Evolutionary conservation across 345 rosid genomes (phyloP), one percentile per base, ranked within the genome.

Genomic region (Psidium friedrichsthalianum): DNA sequence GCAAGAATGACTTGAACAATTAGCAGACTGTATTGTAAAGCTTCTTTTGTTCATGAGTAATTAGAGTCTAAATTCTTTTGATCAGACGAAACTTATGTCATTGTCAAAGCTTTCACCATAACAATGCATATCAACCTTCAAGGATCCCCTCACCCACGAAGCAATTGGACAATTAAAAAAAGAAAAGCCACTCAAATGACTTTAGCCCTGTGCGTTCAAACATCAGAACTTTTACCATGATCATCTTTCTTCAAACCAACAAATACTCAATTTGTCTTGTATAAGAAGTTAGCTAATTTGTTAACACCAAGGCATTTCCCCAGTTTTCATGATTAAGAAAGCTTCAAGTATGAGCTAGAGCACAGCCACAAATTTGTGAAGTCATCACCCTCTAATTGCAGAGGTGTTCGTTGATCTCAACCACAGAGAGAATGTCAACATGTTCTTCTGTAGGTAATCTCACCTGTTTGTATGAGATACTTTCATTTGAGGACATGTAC

Each of bases 1-100:
- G 93, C 85, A 89, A 74, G 80, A 83, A 69, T 1, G 7, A 36
- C 42, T 69, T 18, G 24, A 69, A 69, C 18, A 36, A 69, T 69
- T 69, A 69, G 47, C 25, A 32, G 3, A 36, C 47, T 69, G 47
- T 36, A 8, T 18, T 40, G 47, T 69, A 32, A 32, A 69, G 7
- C 4, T 36, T 18, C 22, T 32, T 69, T 69, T 69, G 80, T 36
- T 69, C 47, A 4, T 18, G 22, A 69, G 80, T 36, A 69, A 69
- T 69, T 18, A 36, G 44, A 29, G 76, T 16, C 10, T 29, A 16
- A 64, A 64, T 36, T 36, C 36, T 36, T 36, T 36, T 36, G 36
- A 36, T 22, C 64, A 18, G 86, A 82, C n/a, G 18, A 22, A 24
- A 82, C 3, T 22, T n/a, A 8, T 52, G 58, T 27, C 57, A 27